Conservation (phyloP, 1,284 basidiomycete species). For the Cutaneotrichosporon mucoides region DNA sequence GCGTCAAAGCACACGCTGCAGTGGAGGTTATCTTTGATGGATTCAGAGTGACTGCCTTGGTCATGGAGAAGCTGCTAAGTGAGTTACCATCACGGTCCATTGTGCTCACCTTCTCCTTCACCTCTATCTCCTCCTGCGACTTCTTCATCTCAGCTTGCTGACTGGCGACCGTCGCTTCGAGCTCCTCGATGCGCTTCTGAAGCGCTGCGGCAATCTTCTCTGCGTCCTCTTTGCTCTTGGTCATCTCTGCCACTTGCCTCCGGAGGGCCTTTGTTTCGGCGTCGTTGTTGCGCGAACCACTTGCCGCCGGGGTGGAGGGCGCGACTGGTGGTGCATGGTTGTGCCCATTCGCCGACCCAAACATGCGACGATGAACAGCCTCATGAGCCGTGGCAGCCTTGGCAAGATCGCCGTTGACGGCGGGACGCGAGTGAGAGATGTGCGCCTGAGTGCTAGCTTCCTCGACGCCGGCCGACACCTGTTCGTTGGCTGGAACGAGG, state of each 20-base stretch:
- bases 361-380: background rate
- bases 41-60: conserved; percentile 28
- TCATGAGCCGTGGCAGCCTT: background rate
- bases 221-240: conserved; percentile 8
- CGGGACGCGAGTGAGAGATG: too few species aligned
- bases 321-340: background rate
- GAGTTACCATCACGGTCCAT: conserved; percentile 1
- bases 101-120: conserved; percentile 10
- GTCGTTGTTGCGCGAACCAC: background rate
- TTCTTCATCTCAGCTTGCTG: conserved; percentile 17
- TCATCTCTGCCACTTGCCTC: background rate
- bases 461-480: too few species aligned
- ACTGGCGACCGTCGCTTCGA: conserved; percentile 1
- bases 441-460: too few species aligned
- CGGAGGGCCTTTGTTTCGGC: background rate
- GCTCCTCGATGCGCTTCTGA: conserved; percentile 9
- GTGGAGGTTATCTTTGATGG: conserved; percentile 32
- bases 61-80: conserved; percentile 12
- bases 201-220: background rate
- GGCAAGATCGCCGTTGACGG: too few species aligned
- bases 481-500: too few species aligned
- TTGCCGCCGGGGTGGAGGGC: background rate
- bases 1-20: conserved; percentile 44
- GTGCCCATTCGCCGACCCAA: background rate
- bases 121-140: conserved; percentile 6